Base-by-base conservation (phyloP, 2,329 filamentous ascomycete genomes). In the Furcasterigmium sp. region DNA sequence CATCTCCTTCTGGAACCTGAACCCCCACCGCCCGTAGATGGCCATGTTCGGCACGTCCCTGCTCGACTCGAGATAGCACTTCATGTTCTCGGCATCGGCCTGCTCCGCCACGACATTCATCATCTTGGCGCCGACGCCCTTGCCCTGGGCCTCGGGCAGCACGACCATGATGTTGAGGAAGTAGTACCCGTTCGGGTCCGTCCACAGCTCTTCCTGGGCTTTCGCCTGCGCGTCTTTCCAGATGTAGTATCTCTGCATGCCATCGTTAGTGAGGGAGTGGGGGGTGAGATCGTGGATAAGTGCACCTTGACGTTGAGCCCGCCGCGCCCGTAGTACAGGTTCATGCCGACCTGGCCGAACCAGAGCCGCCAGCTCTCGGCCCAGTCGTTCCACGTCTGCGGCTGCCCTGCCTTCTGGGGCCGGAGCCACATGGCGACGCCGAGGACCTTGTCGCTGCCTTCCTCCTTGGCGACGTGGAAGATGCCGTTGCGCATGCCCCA, bases 131-230 rank as follows among this genome's bases (percentile, higher is more conserved):
- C 84, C 85, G 3, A 88, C 75, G 0, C 84, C 84, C 53, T 72
- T 76, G 0, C 82, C 82, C 56, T 87, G 84, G 25, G 72, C 73
- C 39, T 79, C 73, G 0, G 83, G 81, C 14, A 78, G 59, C 2
- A 88, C 84, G 0, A 84, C 82, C 53, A 88, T 78, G 47, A 88
- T 85, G 54, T 88, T 89, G 50, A 85, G 82, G 51, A 88, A 88
- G 55, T 87, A 88, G 55, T 88, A 88, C 0, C 85, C 85, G 5
- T 72, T 67, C 0, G 74, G 69, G 44, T 85, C 80, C 0, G 67
- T 77, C 84, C 84, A 88, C 4, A 87, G 62, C 20, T 75, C 63
- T 0, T 66, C 64, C 43, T 87, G 84, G 1, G 76, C 80, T 30
- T 76, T 65, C 0, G 74, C 70, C 58, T 89, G 84, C 6, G 75